Evolutionary conservation across 306 rosid genomes (phyloP), one percentile per base, ranked within the genome.

Genomic region (Amphicarpaea edgeworthii): DNA sequence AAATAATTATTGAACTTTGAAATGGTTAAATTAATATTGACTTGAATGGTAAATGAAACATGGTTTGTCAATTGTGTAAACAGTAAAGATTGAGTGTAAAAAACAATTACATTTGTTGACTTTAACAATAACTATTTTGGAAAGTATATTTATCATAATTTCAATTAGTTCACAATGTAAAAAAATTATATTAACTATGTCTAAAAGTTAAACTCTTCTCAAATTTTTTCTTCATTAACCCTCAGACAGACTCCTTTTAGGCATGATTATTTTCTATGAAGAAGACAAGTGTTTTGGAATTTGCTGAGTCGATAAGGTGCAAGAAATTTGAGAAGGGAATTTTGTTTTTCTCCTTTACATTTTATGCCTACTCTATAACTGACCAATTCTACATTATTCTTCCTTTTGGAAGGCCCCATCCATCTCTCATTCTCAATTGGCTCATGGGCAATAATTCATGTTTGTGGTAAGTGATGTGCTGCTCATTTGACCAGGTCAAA

Each of bases 401-500:
- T 30, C n/a, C 50, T 62, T 59, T 16, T 43, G 66, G 67, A 37
- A 57, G 85, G 79, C 47, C 82, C 82, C 78, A 55, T 62, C 47
- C 28, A 46, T 53, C 38, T 47, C 61, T 61, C 37, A 65, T 47
- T 45, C 58, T 68, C 67, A 55, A 70, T 65, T 32, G 58, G 30
- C 20, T 32, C 24, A 16, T 62, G 79, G 81, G 72, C 75, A 72
- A 80, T 70, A 76, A 86, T 79, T 77, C 69, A 78, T 70, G 51
- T 43, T 38, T 30, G 23, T 58, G 24, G 74, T 62, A 21, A 61
- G 41, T 69, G 78, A 77, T 70, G 72, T 81, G 79, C 68, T 81
- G 79, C 68, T 23, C 77, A 66, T 82, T 83, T 87, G 91, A 88
- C 91, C 85, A 46, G 72, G 88, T 93, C 91, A 87, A 87, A 54